Evolutionary conservation across 1,139 yeast species (phyloP).

Genomic region (Kurtzmaniella quercitrusa): DNA sequence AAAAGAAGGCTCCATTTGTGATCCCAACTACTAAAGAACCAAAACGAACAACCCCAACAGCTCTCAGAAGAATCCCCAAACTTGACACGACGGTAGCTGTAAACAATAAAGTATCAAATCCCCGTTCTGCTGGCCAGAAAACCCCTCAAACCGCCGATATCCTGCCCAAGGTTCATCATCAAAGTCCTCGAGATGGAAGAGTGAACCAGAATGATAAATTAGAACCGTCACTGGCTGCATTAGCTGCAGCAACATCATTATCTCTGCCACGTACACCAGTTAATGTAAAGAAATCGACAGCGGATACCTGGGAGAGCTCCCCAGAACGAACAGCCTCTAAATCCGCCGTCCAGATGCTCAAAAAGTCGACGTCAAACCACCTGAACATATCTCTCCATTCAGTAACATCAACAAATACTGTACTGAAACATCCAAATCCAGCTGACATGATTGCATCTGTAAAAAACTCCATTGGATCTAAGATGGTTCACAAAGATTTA

Average conservation of each 20-base stretch:
- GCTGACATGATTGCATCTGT: slow-evolving; percentile 26
- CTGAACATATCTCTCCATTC: neutral
- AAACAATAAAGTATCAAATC: neutral
- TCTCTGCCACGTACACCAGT: neutral
- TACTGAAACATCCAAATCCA: slow-evolving; percentile 11
- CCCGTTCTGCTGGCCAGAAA: neutral
- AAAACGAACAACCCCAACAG: neutral
- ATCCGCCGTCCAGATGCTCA: neutral
- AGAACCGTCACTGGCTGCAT: neutral
- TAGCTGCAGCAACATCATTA: neutral
- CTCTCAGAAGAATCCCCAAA: neutral
- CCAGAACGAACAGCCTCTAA: neutral
- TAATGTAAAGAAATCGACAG: neutral
- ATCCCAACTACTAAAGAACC: slow-evolving; percentile 3
- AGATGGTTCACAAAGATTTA: slow-evolving; percentile 7
- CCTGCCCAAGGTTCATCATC: neutral
- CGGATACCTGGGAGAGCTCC: neutral
- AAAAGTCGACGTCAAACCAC: neutral
- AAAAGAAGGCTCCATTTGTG: slow-evolving; percentile 5
- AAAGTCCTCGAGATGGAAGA: neutral
- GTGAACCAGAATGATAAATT: neutral
- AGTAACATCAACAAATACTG: neutral
- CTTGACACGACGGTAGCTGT: neutral
- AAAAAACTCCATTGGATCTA: slow-evolving; percentile 24
- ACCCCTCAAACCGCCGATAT: neutral